Conservation (phyloP, 306 rosid species). For the Mucuna pruriens region DNA sequence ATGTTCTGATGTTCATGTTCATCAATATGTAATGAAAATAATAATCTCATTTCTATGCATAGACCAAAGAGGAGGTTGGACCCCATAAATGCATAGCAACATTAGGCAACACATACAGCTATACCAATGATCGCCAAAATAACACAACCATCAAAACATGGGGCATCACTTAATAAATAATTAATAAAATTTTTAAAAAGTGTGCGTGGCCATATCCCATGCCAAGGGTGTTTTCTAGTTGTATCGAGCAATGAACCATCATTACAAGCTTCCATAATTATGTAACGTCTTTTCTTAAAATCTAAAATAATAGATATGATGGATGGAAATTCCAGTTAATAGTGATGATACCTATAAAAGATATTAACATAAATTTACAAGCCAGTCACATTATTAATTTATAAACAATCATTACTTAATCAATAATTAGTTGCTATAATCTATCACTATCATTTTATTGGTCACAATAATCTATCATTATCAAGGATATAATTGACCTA, state of each 20-base stretch:
- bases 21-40: not conserved
- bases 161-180: not conserved
- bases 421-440: not conserved
- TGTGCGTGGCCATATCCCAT: not conserved
- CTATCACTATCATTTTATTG: not conserved
- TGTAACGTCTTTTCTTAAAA: not conserved
- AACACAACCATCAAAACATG: slow-evolving; percentile 14
- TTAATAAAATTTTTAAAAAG: not conserved
- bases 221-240: slow-evolving; percentile 1
- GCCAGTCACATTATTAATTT: not conserved
- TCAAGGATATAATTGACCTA: not conserved
- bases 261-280: slow-evolving; percentile 12
- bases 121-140: not conserved
- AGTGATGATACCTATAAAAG: not conserved
- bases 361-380: not conserved
- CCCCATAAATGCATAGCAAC: not conserved
- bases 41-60: not conserved
- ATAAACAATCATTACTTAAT: not conserved
- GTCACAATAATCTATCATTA: not conserved
- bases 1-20: slow-evolving; percentile 35
- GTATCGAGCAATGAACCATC: not conserved
- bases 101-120: not conserved
- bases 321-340: not conserved
- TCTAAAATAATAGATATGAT: not conserved
- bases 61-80: not conserved